Evolutionary conservation across 2,329 filamentous ascomycete species (phyloP), one percentile per base, ranked within the genome.

Genomic region (Rhynchosporium graminicola): DNA sequence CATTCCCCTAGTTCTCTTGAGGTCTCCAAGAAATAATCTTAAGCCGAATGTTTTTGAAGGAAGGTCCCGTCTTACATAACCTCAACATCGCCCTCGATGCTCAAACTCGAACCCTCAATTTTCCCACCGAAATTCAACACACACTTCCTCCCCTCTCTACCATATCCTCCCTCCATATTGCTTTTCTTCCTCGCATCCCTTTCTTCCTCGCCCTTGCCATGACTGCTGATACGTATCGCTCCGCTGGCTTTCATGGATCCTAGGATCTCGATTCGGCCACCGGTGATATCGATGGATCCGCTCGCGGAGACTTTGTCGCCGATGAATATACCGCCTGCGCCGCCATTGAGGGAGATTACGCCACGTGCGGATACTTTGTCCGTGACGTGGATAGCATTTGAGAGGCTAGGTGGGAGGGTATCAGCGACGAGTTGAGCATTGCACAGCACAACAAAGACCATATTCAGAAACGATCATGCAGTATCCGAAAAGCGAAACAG

Each of bases 41-140:
- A 9, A 9, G 20, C 20, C 20, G 20, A 20, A 20, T 20, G 20
- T 20, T 20, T 20, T 20, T 20, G 20, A 20, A 20, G 5, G 9
- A 36, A 36, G 33, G 33, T 9, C 9, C 33, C 5, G 33, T 28
- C 45, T 40, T n/a, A 63, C 61, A 54, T 36, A 51, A 60, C 54
- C 48, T 64, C 55, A 28, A 70, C 52, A 57, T 65, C 43, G 40
- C 68, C 68, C 51, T 70, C 64, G 36, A 69, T 20, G 3, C 13
- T 42, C 38, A 56, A 48, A 20, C 40, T n/a, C 20, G 56, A 50
- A 45, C 45, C 45, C 42, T 51, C 15, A 12, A 69, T 56, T 42
- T 63, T 67, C 2, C 67, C 63, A 0, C 63, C 65, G 13, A 70
- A n/a, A 31, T 47, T 67, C 7, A 67, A 40, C 9, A 28, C 50